Evolutionary conservation across 169 alveolate genomes (phyloP), one percentile per base, ranked within the genome.

Genomic region (Prorocentrum cordatum): DNA sequence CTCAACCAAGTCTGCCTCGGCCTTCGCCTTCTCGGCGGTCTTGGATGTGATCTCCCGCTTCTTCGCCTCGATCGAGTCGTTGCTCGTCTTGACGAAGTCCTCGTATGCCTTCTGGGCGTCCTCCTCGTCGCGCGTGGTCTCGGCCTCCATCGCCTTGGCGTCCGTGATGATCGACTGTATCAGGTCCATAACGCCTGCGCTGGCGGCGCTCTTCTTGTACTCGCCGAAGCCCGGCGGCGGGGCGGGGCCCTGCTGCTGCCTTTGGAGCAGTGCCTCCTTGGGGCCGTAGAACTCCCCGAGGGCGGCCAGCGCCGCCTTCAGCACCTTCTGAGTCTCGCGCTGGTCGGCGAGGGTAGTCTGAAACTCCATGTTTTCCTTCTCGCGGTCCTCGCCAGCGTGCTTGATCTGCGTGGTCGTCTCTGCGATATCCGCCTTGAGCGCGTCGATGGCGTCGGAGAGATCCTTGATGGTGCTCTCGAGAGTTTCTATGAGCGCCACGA

Each of bases 261-360:
- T 5, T 5, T 50, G 64, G 27, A 18, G 27, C 9, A 18, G n/a
- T 5, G n/a, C n/a, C n/a, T 14, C 9, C n/a, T 5, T 9, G 27
- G 22, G 33, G 61, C 62, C 33, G 61, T 68, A 68, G 80, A 68
- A 68, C n/a, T 68, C 33, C 38, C 36, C 29, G 26, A 68, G 80
- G 16, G 38, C 29, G 22, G 29, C 35, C 80, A 68, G 38, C 38
- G 80, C 80, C 27, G 31, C 64, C 6, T 50, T 50, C 6, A 50
- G 7, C 64, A 50, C 29, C 64, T 50, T 50, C 64, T 50, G 64
- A 26, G 64, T 16, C 64, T 12, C 64, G 29, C 20, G 64, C 31
- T 12, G 31, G n/a, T 50, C 64, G 9, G 29, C 20, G 7, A 50
- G 6, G 27, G 64, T 50, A 12, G 27, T 26, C 64, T 50, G 64